Base-by-base conservation (phyloP, 441 rosid species). In the Populus hybrid region DNA sequence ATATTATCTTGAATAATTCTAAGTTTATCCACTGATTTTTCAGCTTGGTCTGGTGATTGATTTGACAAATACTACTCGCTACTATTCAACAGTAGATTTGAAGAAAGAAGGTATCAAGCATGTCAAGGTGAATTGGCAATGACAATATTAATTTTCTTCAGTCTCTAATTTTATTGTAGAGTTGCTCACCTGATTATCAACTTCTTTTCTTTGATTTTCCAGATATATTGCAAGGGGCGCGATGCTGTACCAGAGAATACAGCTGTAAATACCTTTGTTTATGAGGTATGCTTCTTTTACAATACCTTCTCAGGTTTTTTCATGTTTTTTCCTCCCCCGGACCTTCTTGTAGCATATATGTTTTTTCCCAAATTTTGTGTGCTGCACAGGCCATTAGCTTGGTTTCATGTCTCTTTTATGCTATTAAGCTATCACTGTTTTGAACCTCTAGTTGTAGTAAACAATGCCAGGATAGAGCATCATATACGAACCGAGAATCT, bases 41-140 rank as follows among this genome's bases (percentile, higher is more conserved):
- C 94, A 97, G 99, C 94, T 97, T 85, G 99, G 98, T 78, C 86
- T 94, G 78, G 99, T 97, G 85, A 94, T 97, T 79, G 99, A 97
- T 91, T 86, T 97, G 88, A 97, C 99, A 45, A 97, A 97, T 88
- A 94, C 99, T 64, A 83, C 87, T 45, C 97, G 97, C 68, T 94
- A 97, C 89, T 97, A 97, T 87, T 80, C 87, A 77, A 79, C 91
- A 18, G 14, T 79, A 40, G 99, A 94, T 83, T 85, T 97, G 88
- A 92, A 91, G 90, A 93, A 87, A 81, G 99, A 96, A 33, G 95
- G 94, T 75, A 94, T 97, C 76, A 94, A 97, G 85, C 87, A 97
- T 83, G 93, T 97, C 77, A 97, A 94, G 97, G 99, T 91, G 76
- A 83, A 82, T 68, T 29, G 9, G 31, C 70, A 20, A 10, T 33